phyloP scores from a whole-genome alignment of 371 early-diverging fungal species.

The Fennellomyces sp. region DNA sequence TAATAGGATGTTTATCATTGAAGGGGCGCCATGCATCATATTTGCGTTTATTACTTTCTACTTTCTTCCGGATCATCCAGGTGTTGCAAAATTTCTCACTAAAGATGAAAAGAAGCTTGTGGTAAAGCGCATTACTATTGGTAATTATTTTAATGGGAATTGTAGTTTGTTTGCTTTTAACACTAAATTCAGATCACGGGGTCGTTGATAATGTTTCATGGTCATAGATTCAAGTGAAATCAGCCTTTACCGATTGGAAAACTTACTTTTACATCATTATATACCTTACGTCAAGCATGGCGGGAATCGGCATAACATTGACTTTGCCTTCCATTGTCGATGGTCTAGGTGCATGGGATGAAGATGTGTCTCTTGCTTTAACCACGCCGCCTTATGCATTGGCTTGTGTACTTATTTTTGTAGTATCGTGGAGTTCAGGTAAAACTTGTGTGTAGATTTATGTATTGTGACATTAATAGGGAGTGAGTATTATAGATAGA shows the following conservation, averaged over 20 bases:
- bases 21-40: constrained; percentile 47
- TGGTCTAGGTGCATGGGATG: constrained; percentile 35
- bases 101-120: constrained; percentile 53
- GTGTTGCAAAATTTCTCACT: constrained; percentile 55
- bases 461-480: no score
- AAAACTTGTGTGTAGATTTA: no score
- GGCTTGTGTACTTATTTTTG: constrained; percentile 19
- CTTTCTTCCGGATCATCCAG: constrained; percentile 58
- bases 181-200: constrained; percentile 35
- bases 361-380: constrained; percentile 25
- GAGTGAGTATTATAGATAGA: constrained; percentile 10
- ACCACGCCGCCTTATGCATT: constrained; percentile 37
- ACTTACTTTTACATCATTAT: constrained; percentile 32
- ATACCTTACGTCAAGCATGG: constrained; percentile 28
- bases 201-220: constrained; percentile 35
- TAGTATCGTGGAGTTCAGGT: constrained; percentile 30
- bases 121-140: constrained; percentile 36
- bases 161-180: no score
- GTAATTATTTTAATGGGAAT: no score
- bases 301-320: constrained; percentile 35
- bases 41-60: constrained; percentile 34
- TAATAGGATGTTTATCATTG: constrained; percentile 54
- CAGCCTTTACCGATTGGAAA: constrained; percentile 42
- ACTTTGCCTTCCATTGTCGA: constrained; percentile 37
- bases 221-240: constrained; percentile 36